Evolutionary conservation across 192 early-diverging fungal genomes (phyloP).

Genomic region (Mortierella claussenii): DNA sequence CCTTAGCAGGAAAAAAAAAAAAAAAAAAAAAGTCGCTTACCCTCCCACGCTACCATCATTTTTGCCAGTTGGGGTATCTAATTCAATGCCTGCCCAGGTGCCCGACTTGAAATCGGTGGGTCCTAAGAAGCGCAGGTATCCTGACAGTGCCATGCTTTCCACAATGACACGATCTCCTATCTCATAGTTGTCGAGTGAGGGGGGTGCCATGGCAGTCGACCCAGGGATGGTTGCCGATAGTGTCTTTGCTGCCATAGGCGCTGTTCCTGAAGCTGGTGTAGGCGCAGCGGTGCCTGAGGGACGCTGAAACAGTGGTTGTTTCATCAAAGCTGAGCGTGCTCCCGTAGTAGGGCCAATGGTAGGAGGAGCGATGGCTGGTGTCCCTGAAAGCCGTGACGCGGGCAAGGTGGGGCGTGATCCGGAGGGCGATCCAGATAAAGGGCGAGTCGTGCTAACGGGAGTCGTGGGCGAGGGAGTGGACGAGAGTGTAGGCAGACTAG

Average conservation of each 20-base stretch:
- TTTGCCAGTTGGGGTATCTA: conserved; percentile 78
- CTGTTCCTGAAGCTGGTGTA: background rate
- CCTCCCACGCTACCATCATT: conserved; percentile 80
- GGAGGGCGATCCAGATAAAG: conserved; percentile 29
- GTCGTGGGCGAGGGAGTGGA: conserved; percentile 31
- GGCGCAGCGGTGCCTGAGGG: conserved; percentile 11
- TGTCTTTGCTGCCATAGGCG: conserved; percentile 9
- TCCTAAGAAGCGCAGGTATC: conserved; percentile 79
- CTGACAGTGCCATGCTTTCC: conserved; percentile 65
- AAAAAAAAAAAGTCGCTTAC: conserved; percentile 47
- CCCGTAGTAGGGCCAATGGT: background rate
- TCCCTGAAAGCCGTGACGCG: conserved; percentile 25
- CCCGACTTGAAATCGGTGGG: conserved; percentile 79
- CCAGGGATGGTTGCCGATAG: conserved; percentile 20
- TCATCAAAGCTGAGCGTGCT: conserved; percentile 27
- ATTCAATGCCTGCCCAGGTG: conserved; percentile 82
- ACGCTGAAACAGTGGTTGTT: conserved; percentile 32
- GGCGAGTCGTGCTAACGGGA: conserved; percentile 2
- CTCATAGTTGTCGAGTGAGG: conserved; percentile 50
- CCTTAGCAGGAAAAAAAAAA: conserved; percentile 8
- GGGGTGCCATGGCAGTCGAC: conserved; percentile 34
- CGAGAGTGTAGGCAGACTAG: conserved; percentile 29
- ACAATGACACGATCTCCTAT: conserved; percentile 73
- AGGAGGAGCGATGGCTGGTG: conserved; percentile 2
- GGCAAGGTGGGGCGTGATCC: conserved; percentile 23